These are phyloP conservation scores for Coemansia nantahalensis DNA, from an alignment of 192 early-diverging fungal species.

Conservation along the genomic window DNA sequence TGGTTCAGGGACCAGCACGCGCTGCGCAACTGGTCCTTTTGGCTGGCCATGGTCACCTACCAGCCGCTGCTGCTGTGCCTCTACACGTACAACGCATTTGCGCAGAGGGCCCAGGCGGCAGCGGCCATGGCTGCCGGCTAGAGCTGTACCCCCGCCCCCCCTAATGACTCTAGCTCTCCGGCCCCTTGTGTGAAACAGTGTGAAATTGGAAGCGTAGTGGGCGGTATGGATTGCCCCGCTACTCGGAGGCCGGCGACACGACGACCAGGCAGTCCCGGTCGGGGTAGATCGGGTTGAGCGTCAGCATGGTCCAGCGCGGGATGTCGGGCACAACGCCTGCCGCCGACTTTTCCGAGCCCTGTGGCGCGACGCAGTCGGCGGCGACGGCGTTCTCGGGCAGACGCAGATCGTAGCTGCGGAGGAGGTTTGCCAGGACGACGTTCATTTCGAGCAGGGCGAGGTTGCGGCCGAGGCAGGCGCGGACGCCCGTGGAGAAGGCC, in stretches of 20 bases:
- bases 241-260: constrained; percentile 1
- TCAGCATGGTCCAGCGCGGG: constrained; percentile 32
- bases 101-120: too few species aligned
- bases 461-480: constrained; percentile 52
- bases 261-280: constrained; percentile 43
- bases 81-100: constrained; percentile 56
- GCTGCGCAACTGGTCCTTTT: constrained; percentile 83
- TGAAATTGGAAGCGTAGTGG: too few species aligned
- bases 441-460: constrained; percentile 55
- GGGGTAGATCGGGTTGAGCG: constrained; percentile 29
- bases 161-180: too few species aligned
- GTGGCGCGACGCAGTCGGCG: background rate
- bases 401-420: constrained; percentile 29
- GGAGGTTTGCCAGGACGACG: constrained; percentile 42
- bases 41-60: constrained; percentile 86
- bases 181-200: too few species aligned
- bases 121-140: too few species aligned
- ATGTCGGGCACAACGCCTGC: constrained; percentile 15
- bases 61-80: constrained; percentile 77
- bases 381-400: background rate
- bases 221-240: too few species aligned
- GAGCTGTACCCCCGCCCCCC: too few species aligned
- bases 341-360: background rate
- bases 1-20: constrained; percentile 60
- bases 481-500: constrained; percentile 54